phyloP scores from a whole-genome alignment of 306 rosid genomes.

The Luffa acutangula region DNA sequence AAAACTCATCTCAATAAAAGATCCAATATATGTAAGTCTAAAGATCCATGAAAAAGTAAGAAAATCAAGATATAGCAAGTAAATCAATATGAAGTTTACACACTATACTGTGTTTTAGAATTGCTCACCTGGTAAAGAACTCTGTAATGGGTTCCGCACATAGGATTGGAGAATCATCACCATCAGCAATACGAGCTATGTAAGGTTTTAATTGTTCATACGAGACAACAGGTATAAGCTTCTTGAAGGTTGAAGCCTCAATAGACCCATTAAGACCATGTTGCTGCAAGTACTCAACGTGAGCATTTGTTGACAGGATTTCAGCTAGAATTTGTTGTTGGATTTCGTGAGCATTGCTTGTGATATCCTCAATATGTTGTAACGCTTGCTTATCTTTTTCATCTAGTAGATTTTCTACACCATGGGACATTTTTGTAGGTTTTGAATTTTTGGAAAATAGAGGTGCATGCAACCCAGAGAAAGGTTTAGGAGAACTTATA shows the following conservation, averaged over 20 bases:
- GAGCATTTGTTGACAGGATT: conserved; percentile 33
- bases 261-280: conserved; percentile 29
- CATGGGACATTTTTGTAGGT: background rate
- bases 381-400: conserved; percentile 19
- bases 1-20: too few species aligned
- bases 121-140: conserved; percentile 42
- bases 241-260: conserved; percentile 36
- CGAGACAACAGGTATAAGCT: conserved; percentile 32
- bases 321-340: conserved; percentile 35
- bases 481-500: too few species aligned
- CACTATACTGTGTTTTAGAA: background rate
- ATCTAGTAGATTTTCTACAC: background rate
- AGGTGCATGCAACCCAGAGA: too few species aligned
- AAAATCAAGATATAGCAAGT: too few species aligned
- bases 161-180: conserved; percentile 40
- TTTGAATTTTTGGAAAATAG: background rate
- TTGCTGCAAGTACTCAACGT: conserved; percentile 37
- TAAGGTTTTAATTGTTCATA: conserved; percentile 43
- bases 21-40: too few species aligned
- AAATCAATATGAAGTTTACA: too few species aligned
- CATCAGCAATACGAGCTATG: conserved; percentile 46
- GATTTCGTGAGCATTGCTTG: too few species aligned
- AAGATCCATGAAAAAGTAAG: background rate
- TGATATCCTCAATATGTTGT: conserved; percentile 37
- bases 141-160: conserved; percentile 50